Evolutionary conservation across 2,329 filamentous ascomycete species (phyloP).

Genomic region (Cercospora janseana): DNA sequence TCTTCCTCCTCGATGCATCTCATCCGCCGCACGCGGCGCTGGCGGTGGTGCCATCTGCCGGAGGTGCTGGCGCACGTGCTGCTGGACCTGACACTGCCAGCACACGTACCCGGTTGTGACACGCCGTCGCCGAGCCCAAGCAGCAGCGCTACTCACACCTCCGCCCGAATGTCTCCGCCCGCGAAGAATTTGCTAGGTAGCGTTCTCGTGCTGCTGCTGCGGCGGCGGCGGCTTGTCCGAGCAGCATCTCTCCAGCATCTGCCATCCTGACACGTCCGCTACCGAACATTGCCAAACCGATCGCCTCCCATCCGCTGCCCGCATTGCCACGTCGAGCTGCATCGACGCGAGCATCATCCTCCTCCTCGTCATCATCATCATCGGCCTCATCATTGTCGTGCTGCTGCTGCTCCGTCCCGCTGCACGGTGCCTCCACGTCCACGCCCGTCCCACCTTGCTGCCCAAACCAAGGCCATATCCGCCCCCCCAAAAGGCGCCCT

Average conservation of each 20-base stretch:
- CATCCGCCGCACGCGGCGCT: neutral
- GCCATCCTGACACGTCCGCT: constrained; percentile 5
- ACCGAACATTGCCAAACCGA: neutral
- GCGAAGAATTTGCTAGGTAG: constrained; percentile 4
- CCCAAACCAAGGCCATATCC: constrained; percentile 2
- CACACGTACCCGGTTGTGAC: neutral
- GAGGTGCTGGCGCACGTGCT: neutral
- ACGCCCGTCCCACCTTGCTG: constrained; percentile 8
- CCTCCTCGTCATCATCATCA: neutral
- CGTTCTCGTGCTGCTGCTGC: neutral
- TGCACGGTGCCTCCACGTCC: constrained; percentile 13
- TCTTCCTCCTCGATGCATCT: neutral
- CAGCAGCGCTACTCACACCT: neutral
- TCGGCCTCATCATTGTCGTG: neutral
- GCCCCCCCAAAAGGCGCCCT: neutral
- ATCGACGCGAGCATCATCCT: constrained; percentile 2
- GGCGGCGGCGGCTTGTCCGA: too few species aligned
- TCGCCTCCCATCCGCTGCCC: constrained; percentile 1
- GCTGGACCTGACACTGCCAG: neutral
- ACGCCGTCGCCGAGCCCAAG: constrained; percentile 6
- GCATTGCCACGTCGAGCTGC: constrained; percentile 4
- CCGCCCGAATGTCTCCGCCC: constrained; percentile 11
- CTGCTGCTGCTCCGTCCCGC: neutral
- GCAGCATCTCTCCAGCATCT: neutral
- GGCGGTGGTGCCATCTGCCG: neutral